phyloP scores from a whole-genome alignment of 805 yeast species.

The Cyberlindnera saturnus region DNA sequence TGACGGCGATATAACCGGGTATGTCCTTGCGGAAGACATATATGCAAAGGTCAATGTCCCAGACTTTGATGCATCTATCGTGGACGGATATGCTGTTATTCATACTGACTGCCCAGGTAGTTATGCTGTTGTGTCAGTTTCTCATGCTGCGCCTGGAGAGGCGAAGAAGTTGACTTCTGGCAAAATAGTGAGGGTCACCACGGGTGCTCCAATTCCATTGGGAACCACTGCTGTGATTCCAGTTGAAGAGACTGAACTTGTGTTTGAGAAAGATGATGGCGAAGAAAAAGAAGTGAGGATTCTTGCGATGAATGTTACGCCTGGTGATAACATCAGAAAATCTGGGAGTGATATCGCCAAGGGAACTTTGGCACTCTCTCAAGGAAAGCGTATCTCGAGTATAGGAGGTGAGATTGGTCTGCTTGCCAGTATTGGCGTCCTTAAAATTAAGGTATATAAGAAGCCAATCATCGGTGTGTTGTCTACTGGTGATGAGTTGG shows the following conservation, averaged over 20 bases:
- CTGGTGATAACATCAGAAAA: slow-evolving; percentile 41
- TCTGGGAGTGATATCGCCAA: slow-evolving; percentile 41
- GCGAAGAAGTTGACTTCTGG: slow-evolving; percentile 24
- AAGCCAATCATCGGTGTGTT: slow-evolving; percentile 42
- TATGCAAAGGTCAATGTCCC: slow-evolving; percentile 37
- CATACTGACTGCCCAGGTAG: slow-evolving; percentile 40
- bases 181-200: slow-evolving; percentile 41
- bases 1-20: slow-evolving; percentile 30
- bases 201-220: slow-evolving; percentile 52
- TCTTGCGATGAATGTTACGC: slow-evolving; percentile 31
- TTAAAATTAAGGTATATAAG: slow-evolving; percentile 29
- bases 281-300: slow-evolving; percentile 39
- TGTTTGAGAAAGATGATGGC: slow-evolving; percentile 28
- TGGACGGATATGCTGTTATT: slow-evolving; percentile 49
- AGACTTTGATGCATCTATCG: slow-evolving; percentile 46
- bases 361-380: slow-evolving; percentile 31
- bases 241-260: slow-evolving; percentile 44
- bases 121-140: slow-evolving; percentile 33
- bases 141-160: slow-evolving; percentile 35
- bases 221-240: slow-evolving; percentile 49
- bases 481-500: slow-evolving; percentile 48
- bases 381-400: slow-evolving; percentile 31
- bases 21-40: slow-evolving; percentile 37
- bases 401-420: slow-evolving; percentile 47
- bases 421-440: slow-evolving; percentile 41